A percentile compares a stretch with the other conserved stretches of the same genome.
Evolutionary conservation across 768 basidiomycete genomes (phyloP).

Genomic region (Lentinula lateritia): DNA sequence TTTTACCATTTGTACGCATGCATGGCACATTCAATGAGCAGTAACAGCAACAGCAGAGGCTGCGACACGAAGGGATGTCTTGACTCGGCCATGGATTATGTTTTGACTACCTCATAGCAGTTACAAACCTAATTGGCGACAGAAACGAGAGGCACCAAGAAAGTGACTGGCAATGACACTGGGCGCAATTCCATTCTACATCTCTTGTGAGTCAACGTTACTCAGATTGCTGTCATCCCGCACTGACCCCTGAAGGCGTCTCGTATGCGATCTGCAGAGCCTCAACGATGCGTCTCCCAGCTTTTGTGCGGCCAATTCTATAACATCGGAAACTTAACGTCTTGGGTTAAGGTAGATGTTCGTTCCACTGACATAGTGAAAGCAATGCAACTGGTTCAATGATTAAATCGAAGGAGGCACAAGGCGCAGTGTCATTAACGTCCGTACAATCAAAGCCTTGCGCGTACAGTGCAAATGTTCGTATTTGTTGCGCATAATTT

Average conservation of each 20-base stretch:
- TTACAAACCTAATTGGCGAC: no score
- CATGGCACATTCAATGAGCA: neutral
- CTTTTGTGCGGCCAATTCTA: no score
- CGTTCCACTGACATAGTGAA: neutral
- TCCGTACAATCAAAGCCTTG: neutral
- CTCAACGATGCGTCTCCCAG: neutral
- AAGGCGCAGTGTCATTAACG: neutral
- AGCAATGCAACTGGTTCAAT: neutral
- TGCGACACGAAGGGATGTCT: no score
- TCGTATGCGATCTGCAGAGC: neutral
- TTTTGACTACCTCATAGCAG: no score
- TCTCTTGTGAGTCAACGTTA: neutral
- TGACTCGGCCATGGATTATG: no score
- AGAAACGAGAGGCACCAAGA: no score
- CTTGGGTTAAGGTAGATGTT: no score
- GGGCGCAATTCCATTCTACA: no score
- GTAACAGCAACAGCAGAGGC: neutral
- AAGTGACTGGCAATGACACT: no score
- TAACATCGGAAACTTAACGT: no score
- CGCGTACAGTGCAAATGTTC: neutral
- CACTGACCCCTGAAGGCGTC: neutral
- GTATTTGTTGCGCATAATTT: no score
- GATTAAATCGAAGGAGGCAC: neutral
- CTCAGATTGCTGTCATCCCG: neutral
- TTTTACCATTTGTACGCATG: neutral